phyloP scores from a whole-genome alignment of 306 rosid species.

The Inga laurina region DNA sequence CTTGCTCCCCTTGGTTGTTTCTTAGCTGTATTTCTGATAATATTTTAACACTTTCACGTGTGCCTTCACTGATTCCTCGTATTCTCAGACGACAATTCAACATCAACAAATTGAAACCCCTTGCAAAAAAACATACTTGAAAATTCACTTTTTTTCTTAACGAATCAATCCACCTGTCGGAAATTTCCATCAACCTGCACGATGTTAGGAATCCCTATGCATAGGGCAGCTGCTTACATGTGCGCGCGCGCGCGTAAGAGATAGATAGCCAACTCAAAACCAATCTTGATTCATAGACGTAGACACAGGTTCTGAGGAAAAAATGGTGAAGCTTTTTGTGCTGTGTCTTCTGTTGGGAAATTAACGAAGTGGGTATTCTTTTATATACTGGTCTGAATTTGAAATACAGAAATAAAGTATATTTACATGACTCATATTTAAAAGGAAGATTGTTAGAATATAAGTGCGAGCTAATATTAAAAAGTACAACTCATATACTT shows the following conservation, averaged over 20 bases:
- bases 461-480: too few relatives aligned
- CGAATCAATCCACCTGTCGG: conserved; percentile 34
- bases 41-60: conserved; percentile 53
- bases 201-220: conserved; percentile 38
- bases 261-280: conserved; percentile 12
- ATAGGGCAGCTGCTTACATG: conserved; percentile 1
- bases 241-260: background rate
- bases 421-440: too few relatives aligned
- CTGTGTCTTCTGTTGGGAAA: conserved; percentile 48
- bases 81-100: conserved; percentile 47
- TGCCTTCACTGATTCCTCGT: conserved; percentile 34
- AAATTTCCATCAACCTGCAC: conserved; percentile 61
- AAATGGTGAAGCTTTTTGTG: conserved; percentile 50
- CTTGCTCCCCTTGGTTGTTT: conserved; percentile 67
- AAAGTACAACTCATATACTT: too few relatives aligned
- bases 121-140: background rate
- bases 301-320: conserved; percentile 15
- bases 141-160: conserved; percentile 11
- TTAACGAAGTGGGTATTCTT: background rate
- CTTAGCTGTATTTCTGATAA: conserved; percentile 49
- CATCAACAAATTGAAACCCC: conserved; percentile 11
- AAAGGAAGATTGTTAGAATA: too few relatives aligned
- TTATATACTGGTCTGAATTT: too few relatives aligned
- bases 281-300: conserved; percentile 33
- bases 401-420: too few relatives aligned